Percentiles rank a stretch among this genome's conserved stretches.
Conservation (phyloP, 2,329 filamentous ascomycete species). For the Herpotrichia juniperi region DNA sequence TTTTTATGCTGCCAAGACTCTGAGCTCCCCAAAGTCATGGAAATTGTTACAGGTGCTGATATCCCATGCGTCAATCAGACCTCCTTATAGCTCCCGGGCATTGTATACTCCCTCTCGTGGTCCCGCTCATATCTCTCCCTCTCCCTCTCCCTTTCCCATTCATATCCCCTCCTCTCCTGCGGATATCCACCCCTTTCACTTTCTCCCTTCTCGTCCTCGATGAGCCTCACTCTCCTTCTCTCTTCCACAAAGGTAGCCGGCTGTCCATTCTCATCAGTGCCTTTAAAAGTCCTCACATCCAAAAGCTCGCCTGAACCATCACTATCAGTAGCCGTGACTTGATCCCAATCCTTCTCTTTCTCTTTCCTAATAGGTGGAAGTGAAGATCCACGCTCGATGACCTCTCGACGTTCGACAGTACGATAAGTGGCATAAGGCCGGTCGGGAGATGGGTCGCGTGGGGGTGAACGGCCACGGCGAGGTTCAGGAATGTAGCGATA, state of each 20-base stretch:
- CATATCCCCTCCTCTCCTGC: no score
- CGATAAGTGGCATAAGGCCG: slow-evolving; percentile 13
- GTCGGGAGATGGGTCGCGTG: slow-evolving; percentile 9
- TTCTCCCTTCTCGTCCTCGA: not conserved
- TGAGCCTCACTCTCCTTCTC: slow-evolving; percentile 9
- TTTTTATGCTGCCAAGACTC: no score
- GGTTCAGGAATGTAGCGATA: no score
- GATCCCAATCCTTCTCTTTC: slow-evolving; percentile 23
- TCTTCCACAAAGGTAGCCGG: slow-evolving; percentile 35
- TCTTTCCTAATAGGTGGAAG: not conserved
- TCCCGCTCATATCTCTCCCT: no score
- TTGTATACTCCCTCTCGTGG: no score
- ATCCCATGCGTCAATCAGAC: no score
- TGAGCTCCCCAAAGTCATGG: no score
- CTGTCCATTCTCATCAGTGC: slow-evolving; percentile 35
- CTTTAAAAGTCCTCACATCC: slow-evolving; percentile 31
- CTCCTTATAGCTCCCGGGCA: no score
- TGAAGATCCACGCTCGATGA: not conserved
- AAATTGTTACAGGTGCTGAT: no score
- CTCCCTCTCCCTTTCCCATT: not conserved
- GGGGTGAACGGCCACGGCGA: not conserved
- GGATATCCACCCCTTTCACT: not conserved
- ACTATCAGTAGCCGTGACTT: slow-evolving; percentile 34
- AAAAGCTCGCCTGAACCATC: slow-evolving; percentile 20
- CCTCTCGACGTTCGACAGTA: slow-evolving; percentile 3